phyloP scores from a whole-genome alignment of 306 rosid genomes.

The Ormosia emarginata region DNA sequence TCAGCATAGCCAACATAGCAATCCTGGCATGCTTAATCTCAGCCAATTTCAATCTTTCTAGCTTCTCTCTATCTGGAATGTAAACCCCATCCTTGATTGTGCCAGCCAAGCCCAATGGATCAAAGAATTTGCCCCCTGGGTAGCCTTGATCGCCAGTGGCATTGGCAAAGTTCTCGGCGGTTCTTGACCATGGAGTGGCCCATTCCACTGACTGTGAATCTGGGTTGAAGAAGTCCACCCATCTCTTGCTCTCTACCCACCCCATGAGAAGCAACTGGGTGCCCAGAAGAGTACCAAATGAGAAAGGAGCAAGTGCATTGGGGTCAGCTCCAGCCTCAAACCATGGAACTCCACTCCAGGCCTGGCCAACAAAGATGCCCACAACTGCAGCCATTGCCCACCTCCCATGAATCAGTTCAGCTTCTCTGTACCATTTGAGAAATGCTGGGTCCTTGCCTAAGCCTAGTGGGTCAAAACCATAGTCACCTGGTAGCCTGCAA shows the following conservation, averaged over 20 bases:
- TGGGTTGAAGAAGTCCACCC: constrained; percentile 98
- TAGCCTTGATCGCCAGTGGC: constrained; percentile 93
- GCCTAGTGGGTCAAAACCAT: constrained; percentile 92
- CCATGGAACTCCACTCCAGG: constrained; percentile 99
- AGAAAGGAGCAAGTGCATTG: constrained; percentile 87
- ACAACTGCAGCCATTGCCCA: constrained; percentile 98
- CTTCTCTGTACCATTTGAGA: constrained; percentile 98
- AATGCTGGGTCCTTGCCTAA: constrained; percentile 91
- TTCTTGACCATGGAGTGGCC: constrained; percentile 99
- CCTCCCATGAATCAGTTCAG: constrained; percentile 96
- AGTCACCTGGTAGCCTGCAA: constrained; percentile 93
- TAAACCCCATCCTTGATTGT: constrained; percentile 58
- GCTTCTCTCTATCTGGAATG: constrained; percentile 65
- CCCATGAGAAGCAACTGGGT: constrained; percentile 96
- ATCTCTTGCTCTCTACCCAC: constrained; percentile 96
- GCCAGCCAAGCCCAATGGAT: constrained; percentile 78
- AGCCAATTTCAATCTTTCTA: constrained; percentile 85
- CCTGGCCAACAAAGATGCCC: constrained; percentile 93
- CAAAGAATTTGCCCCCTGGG: constrained; percentile 96
- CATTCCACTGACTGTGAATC: constrained; percentile 93
- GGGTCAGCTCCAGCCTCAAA: constrained; percentile 96
- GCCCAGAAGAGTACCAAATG: constrained; percentile 85
- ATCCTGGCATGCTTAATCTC: constrained; percentile 94
- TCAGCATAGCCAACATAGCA: constrained; percentile 95
- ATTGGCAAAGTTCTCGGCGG: constrained; percentile 82